Conservation (phyloP, 1,139 yeast species). For the Debaryomyces nepalensis region DNA sequence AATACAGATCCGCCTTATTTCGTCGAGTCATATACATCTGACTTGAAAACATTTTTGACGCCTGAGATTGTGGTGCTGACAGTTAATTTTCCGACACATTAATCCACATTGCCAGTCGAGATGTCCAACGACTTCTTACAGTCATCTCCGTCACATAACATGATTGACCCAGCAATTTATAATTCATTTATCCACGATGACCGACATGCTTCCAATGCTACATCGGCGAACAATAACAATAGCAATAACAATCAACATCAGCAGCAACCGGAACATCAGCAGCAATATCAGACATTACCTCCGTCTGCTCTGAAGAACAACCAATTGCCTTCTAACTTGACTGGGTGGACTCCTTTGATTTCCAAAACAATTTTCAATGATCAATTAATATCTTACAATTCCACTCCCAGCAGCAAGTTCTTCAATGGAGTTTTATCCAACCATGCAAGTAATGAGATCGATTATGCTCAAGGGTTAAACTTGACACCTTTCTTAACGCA, state of each 20-base stretch:
- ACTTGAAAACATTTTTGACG: too few species aligned
- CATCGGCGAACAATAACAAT: not conserved
- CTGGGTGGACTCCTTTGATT: slow-evolving; percentile 53
- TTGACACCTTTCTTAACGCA: slow-evolving; percentile 52
- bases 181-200: slow-evolving; percentile 17
- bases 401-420: slow-evolving; percentile 42
- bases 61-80: slow-evolving; percentile 8
- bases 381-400: slow-evolving; percentile 38
- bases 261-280: slow-evolving; percentile 14
- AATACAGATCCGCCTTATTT: not conserved
- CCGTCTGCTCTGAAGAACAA: slow-evolving; percentile 35
- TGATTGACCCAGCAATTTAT: slow-evolving; percentile 35
- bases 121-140: slow-evolving; percentile 42
- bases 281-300: slow-evolving; percentile 23
- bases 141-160: slow-evolving; percentile 41
- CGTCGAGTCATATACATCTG: too few species aligned
- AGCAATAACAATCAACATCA: slow-evolving; percentile 4
- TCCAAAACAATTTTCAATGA: slow-evolving; percentile 46
- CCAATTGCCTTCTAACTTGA: slow-evolving; percentile 25
- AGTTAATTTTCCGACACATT: too few species aligned
- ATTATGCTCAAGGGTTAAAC: slow-evolving; percentile 45
- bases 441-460: slow-evolving; percentile 26
- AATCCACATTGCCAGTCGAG: not conserved
- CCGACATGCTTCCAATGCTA: slow-evolving; percentile 18
- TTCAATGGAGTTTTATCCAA: slow-evolving; percentile 24